Percentiles rank a stretch among this genome's conserved stretches.
phyloP scores from a whole-genome alignment of 805 yeast species.

The Middelhovenomyces tepae region DNA sequence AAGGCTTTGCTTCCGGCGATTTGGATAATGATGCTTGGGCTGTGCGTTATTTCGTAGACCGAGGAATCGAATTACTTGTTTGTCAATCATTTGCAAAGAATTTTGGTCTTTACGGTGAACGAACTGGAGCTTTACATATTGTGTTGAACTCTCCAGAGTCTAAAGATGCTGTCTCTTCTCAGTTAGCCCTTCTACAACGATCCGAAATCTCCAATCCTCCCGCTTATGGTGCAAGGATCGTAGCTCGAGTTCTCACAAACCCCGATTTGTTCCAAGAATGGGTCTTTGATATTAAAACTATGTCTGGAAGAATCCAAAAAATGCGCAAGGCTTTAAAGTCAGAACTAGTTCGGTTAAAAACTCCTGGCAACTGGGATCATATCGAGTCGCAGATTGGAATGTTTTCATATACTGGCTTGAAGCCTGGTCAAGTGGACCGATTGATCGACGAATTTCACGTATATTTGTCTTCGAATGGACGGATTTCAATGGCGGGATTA shows the following conservation, averaged over 20 bases:
- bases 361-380: conserved; percentile 93
- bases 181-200: conserved; percentile 66
- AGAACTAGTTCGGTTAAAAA: conserved; percentile 49
- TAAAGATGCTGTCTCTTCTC: conserved; percentile 57
- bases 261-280: conserved; percentile 68
- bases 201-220: conserved; percentile 92
- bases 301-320: conserved; percentile 73
- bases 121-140: conserved; percentile 88
- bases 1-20: conserved; percentile 92
- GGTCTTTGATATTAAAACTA: conserved; percentile 73
- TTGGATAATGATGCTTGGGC: conserved; percentile 80
- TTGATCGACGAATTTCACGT: conserved; percentile 73
- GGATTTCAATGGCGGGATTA: conserved; percentile 91
- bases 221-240: conserved; percentile 90
- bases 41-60: conserved; percentile 44
- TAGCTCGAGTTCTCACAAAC: conserved; percentile 59
- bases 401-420: conserved; percentile 91
- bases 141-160: conserved; percentile 37
- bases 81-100: conserved; percentile 97
- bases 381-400: conserved; percentile 87
- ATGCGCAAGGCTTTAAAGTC: conserved; percentile 69
- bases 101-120: conserved; percentile 95
- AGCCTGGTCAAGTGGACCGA: conserved; percentile 64
- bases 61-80: conserved; percentile 53
- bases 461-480: conserved; percentile 72